Evolutionary conservation across 2,329 filamentous ascomycete genomes (phyloP).

Genomic region (Neonectria neomacrospora): DNA sequence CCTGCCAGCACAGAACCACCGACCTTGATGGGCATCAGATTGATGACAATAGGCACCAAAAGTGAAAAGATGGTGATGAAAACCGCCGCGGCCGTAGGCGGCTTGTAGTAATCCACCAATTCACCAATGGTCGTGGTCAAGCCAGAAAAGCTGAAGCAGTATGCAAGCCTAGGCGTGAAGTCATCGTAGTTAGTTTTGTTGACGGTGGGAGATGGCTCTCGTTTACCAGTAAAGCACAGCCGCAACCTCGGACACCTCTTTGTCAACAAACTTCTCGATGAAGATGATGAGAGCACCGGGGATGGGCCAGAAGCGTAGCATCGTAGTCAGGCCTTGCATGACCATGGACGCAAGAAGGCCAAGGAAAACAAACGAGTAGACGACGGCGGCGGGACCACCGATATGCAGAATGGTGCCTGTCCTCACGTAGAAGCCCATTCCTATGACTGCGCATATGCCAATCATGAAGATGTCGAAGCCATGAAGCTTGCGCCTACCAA

Average conservation of each 20-base stretch:
- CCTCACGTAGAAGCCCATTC: slow-evolving; percentile 5
- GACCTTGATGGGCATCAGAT: background rate
- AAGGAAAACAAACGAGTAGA: slow-evolving; percentile 20
- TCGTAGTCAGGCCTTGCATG: background rate
- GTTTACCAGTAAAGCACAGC: background rate
- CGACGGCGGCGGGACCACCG: slow-evolving; percentile 1
- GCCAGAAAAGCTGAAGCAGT: background rate
- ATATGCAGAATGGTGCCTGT: background rate
- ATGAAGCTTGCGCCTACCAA: background rate
- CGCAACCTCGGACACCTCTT: background rate
- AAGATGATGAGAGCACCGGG: background rate
- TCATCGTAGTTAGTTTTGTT: too few relatives aligned
- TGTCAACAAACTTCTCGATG: background rate
- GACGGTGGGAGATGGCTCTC: background rate
- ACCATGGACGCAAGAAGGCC: background rate
- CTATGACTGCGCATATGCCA: background rate
- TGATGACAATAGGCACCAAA: background rate
- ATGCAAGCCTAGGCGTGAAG: background rate
- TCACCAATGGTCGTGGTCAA: background rate
- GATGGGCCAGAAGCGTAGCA: slow-evolving; percentile 2
- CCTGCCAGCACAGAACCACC: too few relatives aligned
- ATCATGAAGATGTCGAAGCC: slow-evolving; percentile 7
- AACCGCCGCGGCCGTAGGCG: too few relatives aligned
- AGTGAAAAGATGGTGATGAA: background rate
- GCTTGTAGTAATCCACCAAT: background rate